Evolutionary conservation across 495 filamentous ascomycete species (phyloP), one percentile per base, ranked within the genome.

Genomic region (Aspergillus olivimuriae): DNA sequence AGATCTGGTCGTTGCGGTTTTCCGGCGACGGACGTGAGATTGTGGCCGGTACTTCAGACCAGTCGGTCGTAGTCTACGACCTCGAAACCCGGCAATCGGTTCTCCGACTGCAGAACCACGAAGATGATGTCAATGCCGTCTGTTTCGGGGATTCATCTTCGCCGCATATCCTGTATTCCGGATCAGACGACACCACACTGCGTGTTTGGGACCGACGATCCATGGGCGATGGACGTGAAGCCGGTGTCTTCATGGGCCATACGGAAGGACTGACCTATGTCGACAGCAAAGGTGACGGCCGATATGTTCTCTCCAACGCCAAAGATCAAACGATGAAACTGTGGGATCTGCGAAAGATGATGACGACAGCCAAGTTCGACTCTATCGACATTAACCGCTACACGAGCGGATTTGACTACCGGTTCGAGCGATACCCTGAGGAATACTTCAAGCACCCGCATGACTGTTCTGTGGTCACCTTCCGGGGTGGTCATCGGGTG

Each of bases 291-390:
- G 89, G 89, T 38, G 92, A 98, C 57, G 92, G 92, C 7, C 77
- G 92, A 55, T 98, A 95, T 56, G 82, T 97, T 7, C 74, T 98
- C 5, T 91, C 86, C 47, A 98, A 98, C 48, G 86, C 77, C 44
- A 98, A 98, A 55, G 92, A 98, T 53, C 92, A 98, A 61, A 86
- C 80, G 23, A 95, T 95, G 83, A 98, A 97, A 66, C 75, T 98
- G 3, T 98, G 92, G 92, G 92, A 98, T 66, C 66, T 98, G 35
- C 74, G 94, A 43, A 83, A 78, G 47, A 87, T 86, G 75, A 85
- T 87, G 75, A 79, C 77, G 16, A 82, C 80, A 15, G 72, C 78
- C 16, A 73, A 74, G 14, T 85, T 82, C 40, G 77, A 78, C 26
- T 56, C 52, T 1, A 63, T 81, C 41, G 66, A 77, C 16, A 66